A percentile compares a stretch with the other conserved stretches of the same genome.
Evolutionary conservation across 225 moss, liverwort and hornwort species (phyloP).

Genomic region (Neckera pumila): DNA sequence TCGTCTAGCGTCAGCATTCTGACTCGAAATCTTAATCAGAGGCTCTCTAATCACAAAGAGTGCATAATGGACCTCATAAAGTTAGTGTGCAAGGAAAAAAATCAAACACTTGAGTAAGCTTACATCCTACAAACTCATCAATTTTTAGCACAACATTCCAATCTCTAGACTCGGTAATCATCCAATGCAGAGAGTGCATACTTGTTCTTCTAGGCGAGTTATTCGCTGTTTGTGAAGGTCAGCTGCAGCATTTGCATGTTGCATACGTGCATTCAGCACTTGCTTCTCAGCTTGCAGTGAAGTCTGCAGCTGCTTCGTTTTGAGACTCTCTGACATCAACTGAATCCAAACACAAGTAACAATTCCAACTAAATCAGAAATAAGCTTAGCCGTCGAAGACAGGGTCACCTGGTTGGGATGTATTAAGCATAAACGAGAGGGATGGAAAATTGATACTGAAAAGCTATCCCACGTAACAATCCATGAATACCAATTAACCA

Average conservation of each 20-base stretch:
- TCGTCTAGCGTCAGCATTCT: conserved; percentile 2
- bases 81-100: neutral
- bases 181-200: conserved; percentile 4
- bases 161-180: neutral
- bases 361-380: neutral
- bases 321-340: conserved; percentile 85
- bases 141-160: neutral
- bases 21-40: neutral
- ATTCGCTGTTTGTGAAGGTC: conserved; percentile 69
- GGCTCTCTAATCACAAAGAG: neutral
- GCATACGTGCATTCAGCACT: conserved; percentile 68
- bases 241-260: conserved; percentile 63
- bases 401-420: neutral
- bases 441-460: neutral
- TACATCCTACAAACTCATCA: neutral
- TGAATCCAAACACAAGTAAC: conserved; percentile 15
- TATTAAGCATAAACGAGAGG: neutral
- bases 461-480: neutral
- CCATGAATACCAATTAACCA: neutral
- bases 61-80: neutral
- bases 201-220: conserved; percentile 82
- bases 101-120: neutral
- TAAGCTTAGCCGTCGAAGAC: too few species aligned
- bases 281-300: conserved; percentile 84
- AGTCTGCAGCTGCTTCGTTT: conserved; percentile 78